Percentiles rank a stretch among this genome's conserved stretches.
These are phyloP conservation scores for Diplocarpon mali DNA, from an alignment of 2,329 filamentous ascomycete genomes.

Conservation along the genomic window DNA sequence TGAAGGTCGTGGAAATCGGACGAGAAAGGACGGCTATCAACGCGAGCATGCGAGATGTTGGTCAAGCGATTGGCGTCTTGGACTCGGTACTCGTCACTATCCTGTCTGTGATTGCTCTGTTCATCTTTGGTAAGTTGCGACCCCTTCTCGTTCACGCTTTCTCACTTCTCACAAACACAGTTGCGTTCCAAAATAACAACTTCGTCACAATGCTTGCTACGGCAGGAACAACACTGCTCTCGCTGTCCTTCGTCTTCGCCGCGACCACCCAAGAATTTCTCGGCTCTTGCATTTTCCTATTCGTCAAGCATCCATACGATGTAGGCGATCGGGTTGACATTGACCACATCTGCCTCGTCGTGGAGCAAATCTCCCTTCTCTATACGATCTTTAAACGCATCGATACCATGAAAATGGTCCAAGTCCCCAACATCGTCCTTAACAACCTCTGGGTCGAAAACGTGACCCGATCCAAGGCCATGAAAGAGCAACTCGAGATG, in stretches of 20 bases:
- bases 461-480: slow-evolving; percentile 77
- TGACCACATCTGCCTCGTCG: slow-evolving; percentile 54
- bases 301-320: slow-evolving; percentile 97
- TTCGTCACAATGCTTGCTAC: slow-evolving; percentile 81
- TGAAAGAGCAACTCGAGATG: slow-evolving; percentile 72
- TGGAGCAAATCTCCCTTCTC: slow-evolving; percentile 88
- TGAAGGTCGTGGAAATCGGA: slow-evolving; percentile 70
- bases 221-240: slow-evolving; percentile 83
- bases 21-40: slow-evolving; percentile 80
- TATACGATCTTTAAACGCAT: slow-evolving; percentile 87
- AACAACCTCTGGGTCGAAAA: slow-evolving; percentile 96
- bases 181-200: slow-evolving; percentile 79
- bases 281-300: slow-evolving; percentile 97
- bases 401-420: slow-evolving; percentile 65
- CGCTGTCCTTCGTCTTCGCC: slow-evolving; percentile 93
- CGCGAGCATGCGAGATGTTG: slow-evolving; percentile 94
- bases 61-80: slow-evolving; percentile 83
- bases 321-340: slow-evolving; percentile 92
- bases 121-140: slow-evolving; percentile 59
- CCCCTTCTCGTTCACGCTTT: slow-evolving; percentile 16
- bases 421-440: slow-evolving; percentile 78
- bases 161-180: slow-evolving; percentile 31
- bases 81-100: slow-evolving; percentile 77
- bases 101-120: slow-evolving; percentile 68
- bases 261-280: slow-evolving; percentile 88